Percentiles rank a stretch among this genome's conserved stretches.
These are phyloP conservation scores for Peniophora sp. DNA, from an alignment of 1,284 basidiomycete species.

Conservation along the genomic window DNA sequence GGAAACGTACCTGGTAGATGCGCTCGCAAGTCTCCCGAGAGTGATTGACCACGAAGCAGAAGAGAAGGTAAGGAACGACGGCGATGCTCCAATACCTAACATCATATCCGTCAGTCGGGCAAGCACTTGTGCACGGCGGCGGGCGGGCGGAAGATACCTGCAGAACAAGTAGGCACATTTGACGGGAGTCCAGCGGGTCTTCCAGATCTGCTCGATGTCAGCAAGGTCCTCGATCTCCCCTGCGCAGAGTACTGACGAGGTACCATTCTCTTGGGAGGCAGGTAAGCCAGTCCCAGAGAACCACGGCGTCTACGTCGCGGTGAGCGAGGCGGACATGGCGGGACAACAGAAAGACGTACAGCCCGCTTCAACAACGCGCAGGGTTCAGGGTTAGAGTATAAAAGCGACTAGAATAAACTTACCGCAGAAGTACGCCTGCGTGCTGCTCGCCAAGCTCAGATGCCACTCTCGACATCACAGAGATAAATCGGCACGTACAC, in stretches of 20 bases:
- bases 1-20: slow-evolving; percentile 49
- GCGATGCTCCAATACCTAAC: slow-evolving; percentile 70
- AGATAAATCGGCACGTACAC: slow-evolving; percentile 36
- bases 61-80: slow-evolving; percentile 68
- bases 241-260: slow-evolving; percentile 41
- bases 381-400: neutral
- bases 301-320: slow-evolving; percentile 52
- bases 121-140: too few species aligned
- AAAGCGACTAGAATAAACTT: slow-evolving; percentile 24
- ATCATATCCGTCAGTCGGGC: slow-evolving; percentile 3
- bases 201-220: slow-evolving; percentile 53
- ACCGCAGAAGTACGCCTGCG: slow-evolving; percentile 80
- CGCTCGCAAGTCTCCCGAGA: slow-evolving; percentile 49
- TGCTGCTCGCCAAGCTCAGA: slow-evolving; percentile 24
- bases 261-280: slow-evolving; percentile 66
- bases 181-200: slow-evolving; percentile 72
- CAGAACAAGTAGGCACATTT: slow-evolving; percentile 75
- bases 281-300: slow-evolving; percentile 77
- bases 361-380: slow-evolving; percentile 46
- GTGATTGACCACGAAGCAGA: slow-evolving; percentile 64
- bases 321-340: slow-evolving; percentile 14
- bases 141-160: slow-evolving; percentile 36
- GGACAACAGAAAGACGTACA: slow-evolving; percentile 37
- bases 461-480: slow-evolving; percentile 8
- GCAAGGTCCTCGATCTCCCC: slow-evolving; percentile 7